Conservation (phyloP, 2,329 filamentous ascomycete genomes). For the Colletotrichum sp. region DNA sequence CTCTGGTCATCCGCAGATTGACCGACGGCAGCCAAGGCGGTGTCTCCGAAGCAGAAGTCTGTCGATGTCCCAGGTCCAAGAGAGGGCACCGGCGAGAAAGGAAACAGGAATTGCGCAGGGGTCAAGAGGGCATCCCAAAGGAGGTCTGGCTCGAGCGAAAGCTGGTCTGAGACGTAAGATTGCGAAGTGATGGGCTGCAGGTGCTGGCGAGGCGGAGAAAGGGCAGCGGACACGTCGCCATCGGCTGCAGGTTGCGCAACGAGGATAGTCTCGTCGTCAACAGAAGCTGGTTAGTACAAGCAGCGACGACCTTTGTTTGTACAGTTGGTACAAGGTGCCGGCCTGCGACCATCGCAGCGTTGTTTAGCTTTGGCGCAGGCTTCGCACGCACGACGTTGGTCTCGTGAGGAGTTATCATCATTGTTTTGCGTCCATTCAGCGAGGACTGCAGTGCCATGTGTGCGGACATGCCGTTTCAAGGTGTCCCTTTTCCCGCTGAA, state of each 20-base stretch:
- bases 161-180: background rate
- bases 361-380: background rate
- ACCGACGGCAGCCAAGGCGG: background rate
- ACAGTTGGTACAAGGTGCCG: background rate
- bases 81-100: background rate
- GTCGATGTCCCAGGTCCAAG: background rate
- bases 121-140: background rate
- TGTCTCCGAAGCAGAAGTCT: background rate
- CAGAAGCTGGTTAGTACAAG: background rate
- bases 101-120: background rate
- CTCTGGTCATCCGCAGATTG: background rate
- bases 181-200: background rate
- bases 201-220: background rate
- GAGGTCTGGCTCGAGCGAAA: background rate
- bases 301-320: background rate
- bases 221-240: background rate
- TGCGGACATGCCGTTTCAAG: background rate
- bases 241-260: background rate
- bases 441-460: background rate
- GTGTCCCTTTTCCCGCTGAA: background rate
- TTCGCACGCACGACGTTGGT: background rate
- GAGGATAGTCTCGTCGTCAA: background rate
- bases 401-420: background rate
- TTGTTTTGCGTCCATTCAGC: background rate
- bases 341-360: background rate